Evolutionary conservation across 495 filamentous ascomycete genomes (phyloP), one percentile per base, ranked within the genome.

Genomic region (Hypoxylon fragiforme): DNA sequence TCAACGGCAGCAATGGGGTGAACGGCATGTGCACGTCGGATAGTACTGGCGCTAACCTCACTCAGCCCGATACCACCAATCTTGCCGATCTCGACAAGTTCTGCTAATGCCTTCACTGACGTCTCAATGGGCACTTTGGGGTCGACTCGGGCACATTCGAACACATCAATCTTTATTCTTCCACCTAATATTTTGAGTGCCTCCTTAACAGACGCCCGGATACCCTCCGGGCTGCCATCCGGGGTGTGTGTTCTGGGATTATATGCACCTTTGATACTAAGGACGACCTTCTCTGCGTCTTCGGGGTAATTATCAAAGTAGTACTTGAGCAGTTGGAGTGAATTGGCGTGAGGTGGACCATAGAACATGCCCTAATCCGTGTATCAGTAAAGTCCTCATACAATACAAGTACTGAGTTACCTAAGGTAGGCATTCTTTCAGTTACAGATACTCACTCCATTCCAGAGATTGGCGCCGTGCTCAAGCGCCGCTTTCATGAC

Each of bases 131-230:
- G 68, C 9, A 72, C 74, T 0, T 80, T 78, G 1, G 76, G 73
- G 55, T 91, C 88, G 18, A 88, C 78, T 1, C 88, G 75, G 6
- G 86, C 88, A 48, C 72, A 81, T 66, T 89, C 82, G 54, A 88
- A 92, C 44, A 91, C 78, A 65, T 92, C 89, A 50, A 92, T 72
- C 13, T 68, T 80, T 72, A 89, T 89, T 47, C 80, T 85, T 7
- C 83, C 85, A 46, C 80, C 78, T 2, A 87, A 68, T 2, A 79
- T 35, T 11, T 57, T 75, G 28, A 90, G 62, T 51, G 79, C 84
- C 45, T 87, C 80, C 14, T 90, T 86, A 35, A 92, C 79, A 38
- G 80, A 83, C 11, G 78, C 74, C 14, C 80, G 77, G 9, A 89
- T 76, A 37, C 79, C 79, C 50, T 77, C 76, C 31, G 79, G 78